phyloP scores from a whole-genome alignment of 192 early-diverging fungal species.

The Coemansia sp. region DNA sequence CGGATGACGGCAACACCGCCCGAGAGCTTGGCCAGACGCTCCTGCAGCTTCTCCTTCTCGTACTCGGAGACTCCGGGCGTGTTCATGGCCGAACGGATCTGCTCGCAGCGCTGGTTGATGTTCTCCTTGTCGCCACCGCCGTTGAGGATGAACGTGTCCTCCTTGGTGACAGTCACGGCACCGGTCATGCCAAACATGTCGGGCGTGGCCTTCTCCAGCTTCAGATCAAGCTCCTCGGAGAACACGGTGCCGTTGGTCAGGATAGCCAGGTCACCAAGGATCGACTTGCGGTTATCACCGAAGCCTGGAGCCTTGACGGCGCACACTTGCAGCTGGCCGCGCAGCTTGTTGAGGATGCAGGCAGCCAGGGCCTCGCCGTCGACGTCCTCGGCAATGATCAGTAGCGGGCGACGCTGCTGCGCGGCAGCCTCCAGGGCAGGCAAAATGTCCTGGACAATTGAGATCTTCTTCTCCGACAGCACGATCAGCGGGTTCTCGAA shows the following conservation, averaged over 20 bases:
- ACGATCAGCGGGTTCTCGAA: constrained; percentile 99
- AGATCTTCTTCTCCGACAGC: constrained; percentile 99
- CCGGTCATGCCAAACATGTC: constrained; percentile 91
- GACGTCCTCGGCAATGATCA: constrained; percentile 98
- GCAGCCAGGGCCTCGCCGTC: constrained; percentile 99
- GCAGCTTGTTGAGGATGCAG: constrained; percentile 99
- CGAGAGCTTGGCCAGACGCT: constrained; percentile 96
- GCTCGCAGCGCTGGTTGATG: constrained; percentile 92
- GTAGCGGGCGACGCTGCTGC: constrained; percentile 90
- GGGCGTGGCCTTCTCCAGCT: constrained; percentile 91
- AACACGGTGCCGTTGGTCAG: constrained; percentile 97
- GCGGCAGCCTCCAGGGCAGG: constrained; percentile 95
- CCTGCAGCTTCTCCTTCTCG: constrained; percentile 99
- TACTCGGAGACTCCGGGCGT: constrained; percentile 86
- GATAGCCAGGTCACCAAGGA: constrained; percentile 95
- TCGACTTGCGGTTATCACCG: constrained; percentile 99
- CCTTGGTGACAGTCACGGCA: constrained; percentile 93
- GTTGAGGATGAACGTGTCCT: constrained; percentile 98
- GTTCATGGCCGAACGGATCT: constrained; percentile 90
- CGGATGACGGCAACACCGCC: constrained; percentile 99
- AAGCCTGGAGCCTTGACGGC: constrained; percentile 99
- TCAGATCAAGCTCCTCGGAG: constrained; percentile 93
- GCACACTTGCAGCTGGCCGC: constrained; percentile 94
- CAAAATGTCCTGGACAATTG: constrained; percentile 90
- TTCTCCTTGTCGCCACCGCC: constrained; percentile 89